Percentiles rank a stretch among this genome's conserved stretches.
Conservation (phyloP, 805 yeast species). For the Debaryomyces castellii region DNA sequence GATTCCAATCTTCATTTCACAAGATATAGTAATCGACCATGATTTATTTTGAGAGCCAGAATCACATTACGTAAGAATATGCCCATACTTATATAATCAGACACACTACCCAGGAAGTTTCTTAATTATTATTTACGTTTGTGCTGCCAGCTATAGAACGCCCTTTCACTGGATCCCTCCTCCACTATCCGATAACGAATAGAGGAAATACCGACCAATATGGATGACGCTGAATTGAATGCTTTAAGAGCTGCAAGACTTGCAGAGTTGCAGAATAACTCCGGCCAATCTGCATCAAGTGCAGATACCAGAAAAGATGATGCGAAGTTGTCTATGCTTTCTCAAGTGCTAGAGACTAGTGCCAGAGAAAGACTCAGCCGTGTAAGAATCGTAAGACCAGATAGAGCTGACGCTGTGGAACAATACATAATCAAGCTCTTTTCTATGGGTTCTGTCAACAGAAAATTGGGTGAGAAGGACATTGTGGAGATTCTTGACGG, state of each 20-base stretch:
- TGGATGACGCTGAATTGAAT: slow-evolving; percentile 86
- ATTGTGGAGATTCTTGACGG: slow-evolving; percentile 82
- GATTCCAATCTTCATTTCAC: background rate
- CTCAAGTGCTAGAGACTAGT: slow-evolving; percentile 73
- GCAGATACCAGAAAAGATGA: slow-evolving; percentile 31
- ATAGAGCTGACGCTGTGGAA: slow-evolving; percentile 86
- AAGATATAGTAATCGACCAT: background rate
- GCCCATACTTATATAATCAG: background rate
- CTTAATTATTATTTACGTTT: background rate
- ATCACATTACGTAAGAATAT: background rate
- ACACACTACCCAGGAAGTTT: background rate
- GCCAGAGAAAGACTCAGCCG: slow-evolving; percentile 89
- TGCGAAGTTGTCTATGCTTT: slow-evolving; percentile 42
- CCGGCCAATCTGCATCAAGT: slow-evolving; percentile 26
- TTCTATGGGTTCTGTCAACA: slow-evolving; percentile 70
- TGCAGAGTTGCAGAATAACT: slow-evolving; percentile 70
- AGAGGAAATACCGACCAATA: slow-evolving; percentile 19
- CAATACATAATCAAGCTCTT: slow-evolving; percentile 70
- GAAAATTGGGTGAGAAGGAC: slow-evolving; percentile 77
- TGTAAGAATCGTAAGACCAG: slow-evolving; percentile 86
- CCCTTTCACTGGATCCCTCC: background rate
- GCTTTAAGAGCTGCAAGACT: slow-evolving; percentile 93
- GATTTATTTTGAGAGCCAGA: background rate
- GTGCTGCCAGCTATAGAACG: too few relatives aligned
- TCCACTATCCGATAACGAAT: background rate